Evolutionary conservation across 257 asterid genomes (phyloP).

Genomic region (Solanum commersonii): DNA sequence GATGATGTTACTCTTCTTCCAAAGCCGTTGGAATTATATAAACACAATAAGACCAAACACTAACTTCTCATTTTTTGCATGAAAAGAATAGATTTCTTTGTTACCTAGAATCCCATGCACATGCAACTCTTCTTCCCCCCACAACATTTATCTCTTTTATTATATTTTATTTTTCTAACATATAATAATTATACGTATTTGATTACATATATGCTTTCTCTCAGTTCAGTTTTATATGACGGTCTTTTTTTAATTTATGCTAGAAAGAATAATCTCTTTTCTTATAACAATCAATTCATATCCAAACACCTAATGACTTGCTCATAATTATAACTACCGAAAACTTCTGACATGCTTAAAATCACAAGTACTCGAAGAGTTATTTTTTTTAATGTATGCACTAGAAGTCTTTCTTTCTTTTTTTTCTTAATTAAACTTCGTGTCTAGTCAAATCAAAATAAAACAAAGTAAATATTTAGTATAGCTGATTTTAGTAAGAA

Average conservation of each 20-base stretch:
- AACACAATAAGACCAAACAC: conserved; percentile 36
- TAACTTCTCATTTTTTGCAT: conserved; percentile 40
- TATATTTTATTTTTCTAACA: background rate
- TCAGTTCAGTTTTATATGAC: background rate
- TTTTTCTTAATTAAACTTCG: background rate
- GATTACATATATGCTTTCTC: background rate
- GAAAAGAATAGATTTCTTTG: conserved; percentile 35
- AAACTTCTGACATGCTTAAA: no score
- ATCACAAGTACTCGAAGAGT: background rate
- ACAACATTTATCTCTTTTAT: background rate
- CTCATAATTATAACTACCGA: no score
- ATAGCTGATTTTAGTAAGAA: background rate
- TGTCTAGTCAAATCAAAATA: background rate
- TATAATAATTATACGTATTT: background rate
- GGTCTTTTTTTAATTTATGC: background rate
- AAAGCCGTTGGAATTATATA: conserved; percentile 33
- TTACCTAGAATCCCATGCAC: conserved; percentile 35
- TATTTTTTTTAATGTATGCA: no score
- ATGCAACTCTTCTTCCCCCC: conserved; percentile 24
- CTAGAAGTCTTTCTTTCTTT: background rate
- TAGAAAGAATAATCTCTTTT: background rate
- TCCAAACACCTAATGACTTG: no score
- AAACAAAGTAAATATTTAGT: background rate
- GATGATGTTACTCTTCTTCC: conserved; percentile 37
- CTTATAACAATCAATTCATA: no score